Percentiles rank a stretch among this genome's conserved stretches.
These are phyloP conservation scores for Penicillium freii DNA, from an alignment of 2,329 filamentous ascomycete genomes.

Conservation along the genomic window DNA sequence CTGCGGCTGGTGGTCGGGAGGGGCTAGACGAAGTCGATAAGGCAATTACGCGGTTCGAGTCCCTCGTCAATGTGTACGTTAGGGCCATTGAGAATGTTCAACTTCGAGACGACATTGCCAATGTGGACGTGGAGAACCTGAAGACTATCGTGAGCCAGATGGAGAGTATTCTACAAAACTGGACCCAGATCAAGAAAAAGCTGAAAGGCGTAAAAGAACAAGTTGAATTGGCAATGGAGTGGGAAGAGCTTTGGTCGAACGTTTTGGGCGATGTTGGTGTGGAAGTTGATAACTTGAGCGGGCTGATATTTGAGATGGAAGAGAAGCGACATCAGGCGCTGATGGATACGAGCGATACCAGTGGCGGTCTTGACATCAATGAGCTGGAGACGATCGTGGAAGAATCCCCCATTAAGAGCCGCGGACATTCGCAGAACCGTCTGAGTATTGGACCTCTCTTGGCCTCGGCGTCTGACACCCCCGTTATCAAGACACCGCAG, in stretches of 20 bases:
- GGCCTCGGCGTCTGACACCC: slow-evolving; percentile 48
- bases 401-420: slow-evolving; percentile 65
- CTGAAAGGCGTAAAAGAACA: slow-evolving; percentile 80
- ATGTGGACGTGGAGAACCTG: slow-evolving; percentile 69
- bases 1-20: slow-evolving; percentile 71
- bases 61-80: slow-evolving; percentile 88
- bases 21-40: slow-evolving; percentile 57
- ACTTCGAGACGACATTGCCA: slow-evolving; percentile 69
- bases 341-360: slow-evolving; percentile 58
- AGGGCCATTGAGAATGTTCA: slow-evolving; percentile 91
- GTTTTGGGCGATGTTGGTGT: slow-evolving; percentile 90
- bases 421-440: slow-evolving; percentile 58
- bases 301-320: slow-evolving; percentile 95
- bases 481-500: slow-evolving; percentile 53
- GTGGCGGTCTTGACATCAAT: slow-evolving; percentile 68
- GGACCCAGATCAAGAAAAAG: slow-evolving; percentile 75
- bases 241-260: slow-evolving; percentile 94
- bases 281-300: slow-evolving; percentile 76
- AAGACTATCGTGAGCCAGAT: slow-evolving; percentile 78
- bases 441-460: slow-evolving; percentile 65
- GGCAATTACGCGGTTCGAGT: slow-evolving; percentile 80
- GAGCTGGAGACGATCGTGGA: slow-evolving; percentile 93
- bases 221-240: slow-evolving; percentile 97
- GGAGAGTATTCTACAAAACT: slow-evolving; percentile 80
- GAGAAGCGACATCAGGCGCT: slow-evolving; percentile 81